Evolutionary conservation across 192 early-diverging fungal species (phyloP), one percentile per base, ranked within the genome.

Genomic region (Entomortierella chlamydospora): DNA sequence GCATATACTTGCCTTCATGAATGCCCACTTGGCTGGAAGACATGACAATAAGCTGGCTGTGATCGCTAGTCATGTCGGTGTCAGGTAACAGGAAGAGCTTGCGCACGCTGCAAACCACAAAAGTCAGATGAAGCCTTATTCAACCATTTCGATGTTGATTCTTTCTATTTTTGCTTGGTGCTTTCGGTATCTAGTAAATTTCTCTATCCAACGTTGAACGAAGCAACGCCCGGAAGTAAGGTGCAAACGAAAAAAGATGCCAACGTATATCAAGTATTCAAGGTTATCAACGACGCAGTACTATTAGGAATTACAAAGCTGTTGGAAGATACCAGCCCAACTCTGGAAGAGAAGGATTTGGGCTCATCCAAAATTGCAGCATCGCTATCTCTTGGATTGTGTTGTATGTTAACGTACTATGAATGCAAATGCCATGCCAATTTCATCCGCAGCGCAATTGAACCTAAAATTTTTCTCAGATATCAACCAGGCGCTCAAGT

Each of bases 21-120:
- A 99, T 81, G 97, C 96, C 9, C 95, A 96, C 81, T 80, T 99
- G 63, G 94, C 95, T 17, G 87, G 96, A 23, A 92, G 93, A 41
- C 91, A 94, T 51, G 93, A 97, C 62, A 98, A 96, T 72, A 83
- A 87, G 58, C 83, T 99, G n/a, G 94, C 91, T 0, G 90, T 96
- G 1, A 89, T 99, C 18, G 96, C 93, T 0, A 90, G 88, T 72
- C 88, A 90, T 82, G 81, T 83, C 18, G 88, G 85, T 18, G 68
- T 82, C 56, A 87, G 88, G 88, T 26, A 28, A 29, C 4, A 54
- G 5, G 3, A 28, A 26, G 52, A 26, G 22, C 30, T 34, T 58
- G 20, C n/a, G n/a, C n/a, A n/a, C n/a, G n/a, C n/a, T n/a, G n/a
- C n/a, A n/a, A n/a, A n/a, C n/a, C n/a, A n/a, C n/a, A n/a, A 18